Evolutionary conservation across 345 rosid genomes (phyloP), one percentile per base, ranked within the genome.

Genomic region (Syzygium jambos): DNA sequence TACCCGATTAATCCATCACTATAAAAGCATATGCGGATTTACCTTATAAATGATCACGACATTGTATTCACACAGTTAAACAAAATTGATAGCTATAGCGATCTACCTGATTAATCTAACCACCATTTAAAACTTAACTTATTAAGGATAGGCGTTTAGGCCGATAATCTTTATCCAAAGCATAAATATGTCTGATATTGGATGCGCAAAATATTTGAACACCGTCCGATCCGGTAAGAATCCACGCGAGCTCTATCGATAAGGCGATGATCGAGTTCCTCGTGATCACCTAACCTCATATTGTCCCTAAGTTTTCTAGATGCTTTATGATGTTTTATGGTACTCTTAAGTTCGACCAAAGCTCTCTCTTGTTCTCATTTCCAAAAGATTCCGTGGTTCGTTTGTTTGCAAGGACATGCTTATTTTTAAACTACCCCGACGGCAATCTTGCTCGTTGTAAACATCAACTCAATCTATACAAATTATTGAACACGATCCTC

Each of bases 241-340:
- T 34, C 23, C 7, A 5, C 15, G 25, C 0, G 0, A 68, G 17
- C 1, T 68, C 6, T 3, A 34, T 34, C 8, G 6, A 34, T 17
- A 1, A 34, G 1, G 30, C 0, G 23, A 21, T 4, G 7, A 68
- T 15, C 5, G 80, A 23, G 46, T 68, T 34, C 0, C 78, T 34
- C 13, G 1, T 9, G 12, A 68, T 68, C 7, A 68, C 25, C 12
- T 17, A 4, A 68, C 38, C 27, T 73, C 10, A 19, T 5, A 2
- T 9, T 2, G 9, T 25, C 1, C 23, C 13, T 73, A 9, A 73
- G 1, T 73, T 34, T 34, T 19, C 43, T 9, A 34, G 78, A 16
- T 34, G 46, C 46, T 34, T 17, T 17, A 65, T 0, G 25, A 17
- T 30, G 21, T 34, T 34, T 34, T 15, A 34, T 9, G 25, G 13